These are phyloP conservation scores for Acanthamoeba triangularis DNA, from an alignment of 208 protist species.

Conservation along the genomic window DNA sequence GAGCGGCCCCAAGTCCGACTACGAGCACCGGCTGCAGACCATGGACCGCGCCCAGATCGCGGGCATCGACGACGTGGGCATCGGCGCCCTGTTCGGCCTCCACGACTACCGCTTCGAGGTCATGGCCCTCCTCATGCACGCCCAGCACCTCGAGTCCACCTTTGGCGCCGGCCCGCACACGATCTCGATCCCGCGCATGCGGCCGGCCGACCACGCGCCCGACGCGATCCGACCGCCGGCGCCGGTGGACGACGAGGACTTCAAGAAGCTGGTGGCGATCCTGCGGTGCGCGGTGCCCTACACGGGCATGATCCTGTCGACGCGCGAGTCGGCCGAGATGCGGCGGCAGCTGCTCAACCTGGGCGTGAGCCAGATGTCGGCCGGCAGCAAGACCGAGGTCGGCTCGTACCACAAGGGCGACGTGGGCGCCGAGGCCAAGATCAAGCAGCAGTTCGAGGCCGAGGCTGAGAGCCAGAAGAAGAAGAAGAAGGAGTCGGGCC, in stretches of 20 bases:
- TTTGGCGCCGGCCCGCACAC: constrained; percentile 87
- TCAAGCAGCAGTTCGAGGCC: constrained; percentile 27
- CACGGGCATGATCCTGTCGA: constrained; percentile 89
- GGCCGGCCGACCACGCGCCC: constrained; percentile 83
- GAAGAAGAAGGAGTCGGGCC: constrained; percentile 46
- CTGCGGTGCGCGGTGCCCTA: constrained; percentile 86
- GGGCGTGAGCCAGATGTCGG: constrained; percentile 87
- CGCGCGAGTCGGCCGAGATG: constrained; percentile 83
- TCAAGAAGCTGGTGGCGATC: constrained; percentile 88
- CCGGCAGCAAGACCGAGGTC: constrained; percentile 85
- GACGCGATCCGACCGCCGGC: constrained; percentile 77
- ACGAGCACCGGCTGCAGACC: constrained; percentile 83
- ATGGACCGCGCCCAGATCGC: constrained; percentile 85
- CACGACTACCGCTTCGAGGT: constrained; percentile 87
- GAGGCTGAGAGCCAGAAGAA: neutral
- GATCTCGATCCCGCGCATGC: constrained; percentile 86
- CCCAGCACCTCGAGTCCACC: constrained; percentile 84
- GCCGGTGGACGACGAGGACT: constrained; percentile 85
- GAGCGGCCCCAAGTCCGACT: constrained; percentile 87
- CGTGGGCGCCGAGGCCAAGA: constrained; percentile 72
- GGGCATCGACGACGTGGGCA: constrained; percentile 87
- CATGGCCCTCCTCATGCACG: constrained; percentile 85
- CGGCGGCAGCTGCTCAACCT: constrained; percentile 82
- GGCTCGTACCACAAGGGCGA: constrained; percentile 81
- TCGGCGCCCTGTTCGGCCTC: constrained; percentile 87